Conservation (phyloP, 192 early-diverging fungal genomes). For the Mortierella hygrophila region DNA sequence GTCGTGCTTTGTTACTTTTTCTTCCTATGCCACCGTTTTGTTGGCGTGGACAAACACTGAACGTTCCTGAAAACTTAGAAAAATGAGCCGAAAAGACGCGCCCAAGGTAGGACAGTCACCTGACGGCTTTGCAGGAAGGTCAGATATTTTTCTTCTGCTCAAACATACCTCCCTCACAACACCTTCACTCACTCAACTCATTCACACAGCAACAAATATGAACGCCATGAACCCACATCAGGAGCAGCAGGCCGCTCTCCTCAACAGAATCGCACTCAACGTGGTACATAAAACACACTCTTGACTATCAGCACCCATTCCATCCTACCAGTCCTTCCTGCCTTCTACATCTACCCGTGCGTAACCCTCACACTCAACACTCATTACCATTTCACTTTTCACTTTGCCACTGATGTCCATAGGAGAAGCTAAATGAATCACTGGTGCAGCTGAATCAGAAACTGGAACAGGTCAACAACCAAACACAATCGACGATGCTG, state of each 20-base stretch:
- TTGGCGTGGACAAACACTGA: background rate
- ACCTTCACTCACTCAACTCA: too few species aligned
- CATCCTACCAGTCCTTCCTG: too few species aligned
- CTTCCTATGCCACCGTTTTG: background rate
- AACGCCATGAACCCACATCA: conserved; percentile 51
- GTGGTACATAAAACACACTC: conserved; percentile 15
- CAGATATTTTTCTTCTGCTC: too few species aligned
- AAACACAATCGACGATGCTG: conserved; percentile 34
- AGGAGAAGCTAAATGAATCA: conserved; percentile 52
- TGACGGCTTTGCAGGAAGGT: too few species aligned
- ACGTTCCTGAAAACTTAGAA: too few species aligned
- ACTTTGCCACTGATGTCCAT: background rate
- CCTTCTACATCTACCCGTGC: background rate
- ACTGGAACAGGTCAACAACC: conserved; percentile 28
- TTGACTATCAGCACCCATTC: background rate
- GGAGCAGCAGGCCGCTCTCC: conserved; percentile 47
- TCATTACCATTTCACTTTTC: background rate
- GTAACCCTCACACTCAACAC: background rate
- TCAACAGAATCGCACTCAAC: conserved; percentile 52
- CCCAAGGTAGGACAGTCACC: too few species aligned
- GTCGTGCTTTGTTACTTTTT: background rate
- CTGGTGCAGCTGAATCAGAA: conserved; percentile 43
- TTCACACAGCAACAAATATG: background rate
- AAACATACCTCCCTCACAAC: too few species aligned
- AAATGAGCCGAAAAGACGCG: too few species aligned